Conservation (phyloP, 306 rosid genomes). For the Cotoneaster glaucophyllus region DNA sequence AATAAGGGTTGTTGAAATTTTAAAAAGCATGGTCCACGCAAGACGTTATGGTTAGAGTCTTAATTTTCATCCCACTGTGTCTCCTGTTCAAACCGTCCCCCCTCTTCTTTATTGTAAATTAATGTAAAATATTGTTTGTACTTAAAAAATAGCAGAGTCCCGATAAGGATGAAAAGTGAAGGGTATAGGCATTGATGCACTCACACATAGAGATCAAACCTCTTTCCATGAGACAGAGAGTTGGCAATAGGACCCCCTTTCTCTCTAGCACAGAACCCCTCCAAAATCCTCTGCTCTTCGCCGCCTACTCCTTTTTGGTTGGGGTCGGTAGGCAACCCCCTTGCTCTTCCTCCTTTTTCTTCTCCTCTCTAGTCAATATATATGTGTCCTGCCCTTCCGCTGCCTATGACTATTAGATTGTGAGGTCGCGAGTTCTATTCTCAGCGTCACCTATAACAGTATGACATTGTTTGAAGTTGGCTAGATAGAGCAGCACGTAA, state of each 20-base stretch:
- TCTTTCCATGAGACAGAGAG: neutral
- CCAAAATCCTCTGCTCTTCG: too few relatives aligned
- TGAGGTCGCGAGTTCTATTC: too few relatives aligned
- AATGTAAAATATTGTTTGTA: neutral
- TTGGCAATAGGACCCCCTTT: neutral
- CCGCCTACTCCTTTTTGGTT: too few relatives aligned
- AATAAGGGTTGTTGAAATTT: neutral
- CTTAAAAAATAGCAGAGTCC: neutral
- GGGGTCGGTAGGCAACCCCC: too few relatives aligned
- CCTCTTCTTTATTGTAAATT: neutral
- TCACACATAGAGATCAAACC: neutral
- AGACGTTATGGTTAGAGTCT: too few relatives aligned
- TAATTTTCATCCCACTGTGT: neutral
- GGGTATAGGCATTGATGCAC: neutral
- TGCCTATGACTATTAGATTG: too few relatives aligned
- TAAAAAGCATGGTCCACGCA: neutral
- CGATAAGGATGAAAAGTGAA: neutral
- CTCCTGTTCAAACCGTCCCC: too few relatives aligned
- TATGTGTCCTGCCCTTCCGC: too few relatives aligned
- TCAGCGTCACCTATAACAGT: neutral
- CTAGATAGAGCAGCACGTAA: neutral
- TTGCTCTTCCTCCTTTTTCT: too few relatives aligned
- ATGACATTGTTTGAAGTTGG: neutral
- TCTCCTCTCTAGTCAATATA: too few relatives aligned
- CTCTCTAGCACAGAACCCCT: too few relatives aligned